Evolutionary conservation across 139 green algal genomes (phyloP).

Genomic region (Tetratostichococcus sp.): DNA sequence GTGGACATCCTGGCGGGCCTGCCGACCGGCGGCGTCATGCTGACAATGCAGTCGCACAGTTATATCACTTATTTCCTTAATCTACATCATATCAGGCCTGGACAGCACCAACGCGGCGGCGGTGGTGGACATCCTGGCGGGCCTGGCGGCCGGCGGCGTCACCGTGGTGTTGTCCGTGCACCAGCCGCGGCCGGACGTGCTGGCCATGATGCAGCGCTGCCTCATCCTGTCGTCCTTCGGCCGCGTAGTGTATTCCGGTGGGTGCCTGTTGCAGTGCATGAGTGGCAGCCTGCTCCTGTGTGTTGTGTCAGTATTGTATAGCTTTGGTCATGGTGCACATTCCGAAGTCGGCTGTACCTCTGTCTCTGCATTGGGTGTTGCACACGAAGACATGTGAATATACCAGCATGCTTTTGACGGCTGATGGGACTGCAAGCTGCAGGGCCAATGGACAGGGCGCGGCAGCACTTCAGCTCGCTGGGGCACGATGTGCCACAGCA

Average conservation of each 20-base stretch:
- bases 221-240: slow-evolving; percentile 13
- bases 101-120: slow-evolving; percentile 58
- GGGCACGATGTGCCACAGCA: not conserved
- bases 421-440: not conserved
- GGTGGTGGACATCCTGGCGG: slow-evolving; percentile 62
- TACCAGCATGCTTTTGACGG: too few species aligned
- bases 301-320: too few species aligned
- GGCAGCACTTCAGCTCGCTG: not conserved
- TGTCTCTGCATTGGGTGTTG: too few species aligned
- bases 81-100: too few species aligned
- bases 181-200: slow-evolving; percentile 63
- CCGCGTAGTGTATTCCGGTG: slow-evolving; percentile 14
- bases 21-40: slow-evolving; percentile 35
- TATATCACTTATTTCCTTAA: too few species aligned
- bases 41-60: too few species aligned
- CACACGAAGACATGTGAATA: too few species aligned
- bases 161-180: slow-evolving; percentile 63
- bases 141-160: slow-evolving; percentile 33
- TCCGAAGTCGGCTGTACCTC: too few species aligned
- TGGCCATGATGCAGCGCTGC: slow-evolving; percentile 27
- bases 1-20: slow-evolving; percentile 58
- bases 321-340: too few species aligned
- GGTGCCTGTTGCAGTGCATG: not conserved
- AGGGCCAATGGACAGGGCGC: not conserved
- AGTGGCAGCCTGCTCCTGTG: too few species aligned